Conservation (phyloP, 139 green algal species). For the Closterium sp. region DNA sequence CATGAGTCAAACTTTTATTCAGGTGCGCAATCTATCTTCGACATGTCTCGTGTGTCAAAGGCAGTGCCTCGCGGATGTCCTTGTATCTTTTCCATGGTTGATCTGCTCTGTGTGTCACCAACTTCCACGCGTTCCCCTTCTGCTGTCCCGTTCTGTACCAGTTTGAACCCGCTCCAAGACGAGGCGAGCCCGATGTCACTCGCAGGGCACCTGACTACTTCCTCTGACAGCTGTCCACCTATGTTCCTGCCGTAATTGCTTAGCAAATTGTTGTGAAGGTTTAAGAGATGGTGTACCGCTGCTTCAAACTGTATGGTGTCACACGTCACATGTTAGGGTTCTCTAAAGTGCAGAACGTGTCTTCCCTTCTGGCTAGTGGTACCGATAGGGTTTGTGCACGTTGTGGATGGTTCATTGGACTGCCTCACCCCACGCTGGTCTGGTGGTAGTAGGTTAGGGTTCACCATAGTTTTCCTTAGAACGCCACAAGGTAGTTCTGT, state of each 20-base stretch:
- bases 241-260: background rate
- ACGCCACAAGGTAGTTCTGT: too few species aligned
- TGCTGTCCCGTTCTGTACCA: conserved; percentile 58
- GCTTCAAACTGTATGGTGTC: background rate
- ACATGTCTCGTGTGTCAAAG: background rate
- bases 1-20: conserved; percentile 86
- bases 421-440: too few species aligned
- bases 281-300: background rate
- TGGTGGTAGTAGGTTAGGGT: too few species aligned
- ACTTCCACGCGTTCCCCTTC: background rate
- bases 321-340: background rate
- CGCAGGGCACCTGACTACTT: conserved; percentile 89
- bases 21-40: conserved; percentile 45
- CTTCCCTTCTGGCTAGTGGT: too few species aligned
- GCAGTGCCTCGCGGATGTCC: too few species aligned
- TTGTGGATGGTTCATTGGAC: too few species aligned
- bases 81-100: too few species aligned
- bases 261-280: background rate
- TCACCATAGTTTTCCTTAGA: too few species aligned
- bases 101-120: too few species aligned
- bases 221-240: conserved; percentile 58
- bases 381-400: too few species aligned
- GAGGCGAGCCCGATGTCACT: conserved; percentile 87
- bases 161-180: conserved; percentile 93
- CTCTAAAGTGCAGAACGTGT: too few species aligned